phyloP scores from a whole-genome alignment of 1,284 basidiomycete species.

The Leucoagaricus sp. region DNA sequence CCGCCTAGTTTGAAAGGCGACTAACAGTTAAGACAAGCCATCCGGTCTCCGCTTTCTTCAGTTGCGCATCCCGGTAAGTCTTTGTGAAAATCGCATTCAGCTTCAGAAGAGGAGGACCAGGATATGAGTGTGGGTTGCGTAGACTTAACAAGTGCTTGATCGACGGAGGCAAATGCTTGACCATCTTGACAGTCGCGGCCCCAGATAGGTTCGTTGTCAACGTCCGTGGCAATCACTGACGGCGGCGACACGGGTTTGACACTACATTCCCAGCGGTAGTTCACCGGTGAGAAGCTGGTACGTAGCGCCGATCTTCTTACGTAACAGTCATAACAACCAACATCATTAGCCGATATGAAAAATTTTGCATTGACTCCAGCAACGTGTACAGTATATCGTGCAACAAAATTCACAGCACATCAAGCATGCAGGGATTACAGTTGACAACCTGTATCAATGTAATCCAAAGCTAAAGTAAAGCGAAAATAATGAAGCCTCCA shows the following conservation, averaged over 20 bases:
- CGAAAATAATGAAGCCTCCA: background rate
- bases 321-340: background rate
- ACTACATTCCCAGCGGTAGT: background rate
- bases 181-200: slow-evolving; percentile 28
- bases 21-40: slow-evolving; percentile 84
- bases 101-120: slow-evolving; percentile 54
- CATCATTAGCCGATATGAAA: background rate
- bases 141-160: slow-evolving; percentile 77
- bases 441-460: slow-evolving; percentile 11
- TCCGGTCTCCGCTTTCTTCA: slow-evolving; percentile 68
- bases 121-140: slow-evolving; percentile 63
- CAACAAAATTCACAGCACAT: background rate
- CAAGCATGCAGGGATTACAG: background rate
- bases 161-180: slow-evolving; percentile 42
- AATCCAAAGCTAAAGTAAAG: background rate
- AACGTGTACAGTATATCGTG: background rate
- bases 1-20: slow-evolving; percentile 11
- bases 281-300: background rate
- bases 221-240: background rate
- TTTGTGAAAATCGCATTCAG: slow-evolving; percentile 60
- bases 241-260: too few species aligned
- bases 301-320: background rate
- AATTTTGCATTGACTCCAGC: background rate
- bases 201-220: background rate
- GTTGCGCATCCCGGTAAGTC: slow-evolving; percentile 63